Evolutionary conservation across 805 yeast species (phyloP).

Genomic region (Lipomyces yamadae): DNA sequence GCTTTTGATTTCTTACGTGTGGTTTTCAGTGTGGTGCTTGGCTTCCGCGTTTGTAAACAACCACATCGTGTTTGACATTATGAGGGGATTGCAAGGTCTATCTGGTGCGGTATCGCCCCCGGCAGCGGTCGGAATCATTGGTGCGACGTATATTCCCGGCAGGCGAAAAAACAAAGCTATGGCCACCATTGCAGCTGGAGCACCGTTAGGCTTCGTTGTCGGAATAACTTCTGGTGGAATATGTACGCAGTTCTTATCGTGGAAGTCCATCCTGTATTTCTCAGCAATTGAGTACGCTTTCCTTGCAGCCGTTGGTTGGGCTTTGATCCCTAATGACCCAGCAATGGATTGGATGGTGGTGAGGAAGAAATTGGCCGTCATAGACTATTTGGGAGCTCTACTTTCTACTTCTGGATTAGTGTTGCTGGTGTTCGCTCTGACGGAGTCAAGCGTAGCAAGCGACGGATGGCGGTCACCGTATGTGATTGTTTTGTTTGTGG

Average conservation of each 20-base stretch:
- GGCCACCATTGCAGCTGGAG: conserved; percentile 54
- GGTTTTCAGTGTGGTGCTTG: conserved; percentile 45
- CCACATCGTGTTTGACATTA: conserved; percentile 48
- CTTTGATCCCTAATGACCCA: conserved; percentile 50
- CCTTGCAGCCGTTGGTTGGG: conserved; percentile 41
- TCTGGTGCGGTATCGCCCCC: conserved; percentile 53
- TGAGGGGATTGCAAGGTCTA: conserved; percentile 53
- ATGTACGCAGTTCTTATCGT: conserved; percentile 48
- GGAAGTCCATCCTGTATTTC: conserved; percentile 53
- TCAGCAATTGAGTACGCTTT: conserved; percentile 48
- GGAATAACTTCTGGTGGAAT: conserved; percentile 54
- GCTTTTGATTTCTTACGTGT: conserved; percentile 46
- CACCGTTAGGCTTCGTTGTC: conserved; percentile 54
- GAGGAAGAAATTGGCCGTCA: conserved; percentile 47
- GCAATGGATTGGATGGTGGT: conserved; percentile 37
- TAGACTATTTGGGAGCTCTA: conserved; percentile 54
- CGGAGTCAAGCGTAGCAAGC: conserved; percentile 51
- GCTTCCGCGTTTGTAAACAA: conserved; percentile 43
- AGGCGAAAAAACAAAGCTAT: conserved; percentile 29
- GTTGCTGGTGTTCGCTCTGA: conserved; percentile 52
- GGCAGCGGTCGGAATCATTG: conserved; percentile 55
- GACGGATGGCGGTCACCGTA: conserved; percentile 55
- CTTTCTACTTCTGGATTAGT: conserved; percentile 51
- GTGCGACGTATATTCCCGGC: conserved; percentile 44
- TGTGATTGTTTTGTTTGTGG: conserved; percentile 51